Conservation (phyloP, 1,284 basidiomycete genomes). For the Marasmius oreades region DNA sequence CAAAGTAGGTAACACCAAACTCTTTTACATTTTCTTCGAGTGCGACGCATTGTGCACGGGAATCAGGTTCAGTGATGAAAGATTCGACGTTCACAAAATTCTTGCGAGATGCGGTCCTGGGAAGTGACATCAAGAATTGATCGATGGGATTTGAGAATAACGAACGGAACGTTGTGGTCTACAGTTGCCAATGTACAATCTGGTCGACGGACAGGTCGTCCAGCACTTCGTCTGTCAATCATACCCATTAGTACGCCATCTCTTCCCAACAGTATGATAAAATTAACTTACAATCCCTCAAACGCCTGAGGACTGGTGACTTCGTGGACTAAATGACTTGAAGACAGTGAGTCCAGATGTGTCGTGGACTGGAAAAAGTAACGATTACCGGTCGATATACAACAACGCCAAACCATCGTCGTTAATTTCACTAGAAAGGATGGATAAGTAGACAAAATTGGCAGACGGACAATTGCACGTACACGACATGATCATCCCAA, state of each 20-base stretch:
- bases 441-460: conserved; percentile 14
- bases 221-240: conserved; percentile 66
- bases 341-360: conserved; percentile 1
- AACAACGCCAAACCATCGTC: conserved; percentile 85
- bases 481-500: conserved; percentile 95
- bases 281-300: conserved; percentile 74
- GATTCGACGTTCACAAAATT: conserved; percentile 72
- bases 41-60: conserved; percentile 86
- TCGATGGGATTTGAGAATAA: conserved; percentile 17
- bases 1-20: conserved; percentile 94
- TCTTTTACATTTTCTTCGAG: conserved; percentile 95
- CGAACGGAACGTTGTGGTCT: conserved; percentile 95
- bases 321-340: conserved; percentile 91
- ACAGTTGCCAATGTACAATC: conserved; percentile 95
- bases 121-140: conserved; percentile 10
- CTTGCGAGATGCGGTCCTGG: conserved; percentile 83
- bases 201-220: conserved; percentile 80
- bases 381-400: conserved; percentile 82
- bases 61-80: conserved; percentile 89
- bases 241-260: conserved; percentile 10
- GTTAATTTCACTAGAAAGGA: conserved; percentile 55
- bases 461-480: conserved; percentile 25
- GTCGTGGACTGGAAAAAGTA: neutral
- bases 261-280: neutral
- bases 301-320: conserved; percentile 97